Base-by-base conservation (phyloP, 108 stramenopile species). In the Nannochloropsis gaditana region DNA sequence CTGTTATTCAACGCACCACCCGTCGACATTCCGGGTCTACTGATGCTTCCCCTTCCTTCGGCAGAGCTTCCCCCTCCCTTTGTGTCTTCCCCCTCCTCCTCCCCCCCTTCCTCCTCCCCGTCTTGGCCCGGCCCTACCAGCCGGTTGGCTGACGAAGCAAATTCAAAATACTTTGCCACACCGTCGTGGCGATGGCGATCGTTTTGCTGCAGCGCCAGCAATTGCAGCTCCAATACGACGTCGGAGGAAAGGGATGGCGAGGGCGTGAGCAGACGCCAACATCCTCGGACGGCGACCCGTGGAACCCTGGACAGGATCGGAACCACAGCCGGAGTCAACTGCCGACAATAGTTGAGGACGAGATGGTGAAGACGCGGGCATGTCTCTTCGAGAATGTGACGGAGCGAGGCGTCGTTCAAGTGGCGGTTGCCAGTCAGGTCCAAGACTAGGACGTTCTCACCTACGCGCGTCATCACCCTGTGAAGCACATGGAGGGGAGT, bases 81-180 rank as follows among this genome's bases (percentile, higher is more conserved):
- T n/a, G 2, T n/a, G 19, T 73, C 59, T n/a, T 73, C 59, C 31
- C 31, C 31, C 31, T 31, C 31, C 31, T 31, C 59, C 59, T 73
- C 59, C 59, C 15, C n/a, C 59, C 59, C 59, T n/a, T 73, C 59
- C 59, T 73, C 59, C 59, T 73, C 59, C 31, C 0, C 31, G 31
- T 31, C 31, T 31, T 31, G 31, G 31, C 31, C 31, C 31, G 31
- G 31, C 31, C 31, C 31, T 2, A 73, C n/a, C 59, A n/a, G 1
- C 59, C 59, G 59, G 59, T 73, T 73, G 4, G 59, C 59, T 6
- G 59, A n/a, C 59, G 59, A 73, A 1, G 59, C 59, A 73, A 73
- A 73, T 73, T 73, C 59, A 73, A 73, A 73, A 73, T 73, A n/a
- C 59, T 73, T 73, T 3, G 59, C 59, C 59, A 73, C 59, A 8